Evolutionary conservation across 495 filamentous ascomycete species (phyloP).

Genomic region (Lasiosphaeris hirsuta): DNA sequence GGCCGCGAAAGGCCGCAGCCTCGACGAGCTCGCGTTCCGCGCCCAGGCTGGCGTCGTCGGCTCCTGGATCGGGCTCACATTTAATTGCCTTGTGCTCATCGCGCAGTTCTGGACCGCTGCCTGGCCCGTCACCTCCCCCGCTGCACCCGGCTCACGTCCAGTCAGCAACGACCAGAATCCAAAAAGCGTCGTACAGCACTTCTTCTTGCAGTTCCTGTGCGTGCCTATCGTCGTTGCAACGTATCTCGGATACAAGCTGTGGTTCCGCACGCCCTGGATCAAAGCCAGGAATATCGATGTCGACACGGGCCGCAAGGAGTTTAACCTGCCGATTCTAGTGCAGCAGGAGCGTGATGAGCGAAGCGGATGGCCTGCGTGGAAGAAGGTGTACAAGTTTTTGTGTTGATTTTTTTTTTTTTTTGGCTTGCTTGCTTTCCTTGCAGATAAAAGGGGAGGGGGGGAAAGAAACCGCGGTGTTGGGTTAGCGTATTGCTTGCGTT

Average conservation of each 20-base stretch:
- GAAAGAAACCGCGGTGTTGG: too few species aligned
- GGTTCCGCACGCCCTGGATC: slow-evolving; percentile 65
- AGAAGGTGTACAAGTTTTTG: slow-evolving; percentile 62
- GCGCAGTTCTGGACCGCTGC: slow-evolving; percentile 94
- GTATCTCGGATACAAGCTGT: slow-evolving; percentile 80
- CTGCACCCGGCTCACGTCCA: background rate
- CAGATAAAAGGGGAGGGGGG: too few species aligned
- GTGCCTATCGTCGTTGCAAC: slow-evolving; percentile 73
- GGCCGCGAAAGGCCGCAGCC: slow-evolving; percentile 61
- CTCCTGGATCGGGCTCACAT: slow-evolving; percentile 76
- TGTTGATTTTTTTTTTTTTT: slow-evolving; percentile 31
- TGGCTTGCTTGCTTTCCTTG: too few species aligned
- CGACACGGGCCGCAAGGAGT: slow-evolving; percentile 79
- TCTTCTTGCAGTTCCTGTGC: slow-evolving; percentile 80
- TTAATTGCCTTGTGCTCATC: slow-evolving; percentile 78
- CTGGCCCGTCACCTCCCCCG: slow-evolving; percentile 57
- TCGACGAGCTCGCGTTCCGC: slow-evolving; percentile 75
- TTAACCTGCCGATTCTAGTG: slow-evolving; percentile 72
- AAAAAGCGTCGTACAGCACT: slow-evolving; percentile 43
- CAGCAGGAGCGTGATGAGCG: slow-evolving; percentile 72
- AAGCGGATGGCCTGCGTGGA: slow-evolving; percentile 77
- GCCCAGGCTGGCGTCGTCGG: slow-evolving; percentile 78
- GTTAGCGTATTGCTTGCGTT: too few species aligned
- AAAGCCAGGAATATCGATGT: slow-evolving; percentile 74
- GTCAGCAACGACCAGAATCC: slow-evolving; percentile 14